Conservation (phyloP, 1,284 basidiomycete species). For the Volvariella volvacea region DNA sequence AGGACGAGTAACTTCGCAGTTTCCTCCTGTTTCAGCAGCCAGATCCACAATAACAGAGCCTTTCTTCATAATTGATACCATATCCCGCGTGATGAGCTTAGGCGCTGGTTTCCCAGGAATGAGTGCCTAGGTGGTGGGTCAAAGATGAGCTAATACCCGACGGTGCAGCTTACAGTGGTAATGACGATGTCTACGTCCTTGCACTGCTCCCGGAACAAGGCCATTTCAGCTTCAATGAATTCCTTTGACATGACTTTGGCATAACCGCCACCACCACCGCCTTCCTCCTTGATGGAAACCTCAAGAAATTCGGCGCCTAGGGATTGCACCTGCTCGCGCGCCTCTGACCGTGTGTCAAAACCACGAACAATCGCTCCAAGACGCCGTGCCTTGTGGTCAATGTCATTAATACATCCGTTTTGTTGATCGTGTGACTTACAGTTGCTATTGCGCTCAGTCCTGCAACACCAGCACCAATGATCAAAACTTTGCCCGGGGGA, state of each 20-base stretch:
- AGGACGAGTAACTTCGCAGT: slow-evolving; percentile 74
- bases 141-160: not conserved
- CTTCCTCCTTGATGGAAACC: slow-evolving; percentile 71
- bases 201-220: slow-evolving; percentile 78
- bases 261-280: slow-evolving; percentile 74
- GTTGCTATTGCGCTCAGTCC: slow-evolving; percentile 82
- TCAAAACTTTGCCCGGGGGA: slow-evolving; percentile 77
- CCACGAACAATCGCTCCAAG: slow-evolving; percentile 82
- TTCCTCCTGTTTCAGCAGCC: slow-evolving; percentile 80
- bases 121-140: slow-evolving; percentile 46
- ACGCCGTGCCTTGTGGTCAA: slow-evolving; percentile 52
- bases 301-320: slow-evolving; percentile 84
- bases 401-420: not conserved
- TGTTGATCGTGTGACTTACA: slow-evolving; percentile 27
- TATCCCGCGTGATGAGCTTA: slow-evolving; percentile 74
- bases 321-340: slow-evolving; percentile 80
- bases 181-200: slow-evolving; percentile 84
- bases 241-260: slow-evolving; percentile 90
- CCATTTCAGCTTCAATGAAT: slow-evolving; percentile 85
- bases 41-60: slow-evolving; percentile 83
- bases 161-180: slow-evolving; percentile 55
- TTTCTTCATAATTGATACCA: slow-evolving; percentile 83
- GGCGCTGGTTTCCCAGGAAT: slow-evolving; percentile 82
- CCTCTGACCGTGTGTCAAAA: slow-evolving; percentile 78
- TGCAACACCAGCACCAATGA: slow-evolving; percentile 83